These are phyloP conservation scores for Arctium minus DNA, from an alignment of 129 eudicot genomes.

Conservation along the genomic window DNA sequence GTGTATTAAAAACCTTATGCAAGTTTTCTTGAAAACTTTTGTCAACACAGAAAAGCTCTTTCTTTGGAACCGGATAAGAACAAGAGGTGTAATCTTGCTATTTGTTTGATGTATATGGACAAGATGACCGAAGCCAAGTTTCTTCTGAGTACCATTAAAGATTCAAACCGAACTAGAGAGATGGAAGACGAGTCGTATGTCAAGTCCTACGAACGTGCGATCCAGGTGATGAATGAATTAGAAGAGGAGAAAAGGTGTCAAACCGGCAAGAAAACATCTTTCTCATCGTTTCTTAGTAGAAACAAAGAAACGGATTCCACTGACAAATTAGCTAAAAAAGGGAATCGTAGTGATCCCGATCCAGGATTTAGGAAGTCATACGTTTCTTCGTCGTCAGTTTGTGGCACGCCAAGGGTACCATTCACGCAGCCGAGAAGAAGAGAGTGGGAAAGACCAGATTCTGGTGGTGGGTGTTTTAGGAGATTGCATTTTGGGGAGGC, in stretches of 20 bases:
- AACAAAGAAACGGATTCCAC: conserved; percentile 17
- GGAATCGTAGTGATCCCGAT: conserved; percentile 1
- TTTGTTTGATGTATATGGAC: conserved; percentile 75
- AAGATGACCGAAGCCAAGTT: conserved; percentile 69
- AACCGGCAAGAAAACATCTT: conserved; percentile 18
- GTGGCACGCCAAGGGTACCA: conserved; percentile 36
- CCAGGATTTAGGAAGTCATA: conserved; percentile 16
- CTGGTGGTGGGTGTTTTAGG: conserved; percentile 35
- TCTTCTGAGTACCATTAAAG: conserved; percentile 46
- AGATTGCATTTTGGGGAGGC: conserved; percentile 42
- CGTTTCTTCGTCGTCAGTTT: conserved; percentile 28
- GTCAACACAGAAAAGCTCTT: conserved; percentile 63
- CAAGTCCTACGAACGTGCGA: conserved; percentile 81
- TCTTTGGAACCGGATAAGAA: conserved; percentile 78
- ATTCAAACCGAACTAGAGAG: conserved; percentile 29
- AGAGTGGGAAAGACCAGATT: conserved; percentile 20
- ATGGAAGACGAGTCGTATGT: conserved; percentile 59
- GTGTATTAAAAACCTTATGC: neutral
- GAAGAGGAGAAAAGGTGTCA: conserved; percentile 35
- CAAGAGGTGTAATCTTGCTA: conserved; percentile 82
- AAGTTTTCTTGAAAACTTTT: neutral
- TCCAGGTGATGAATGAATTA: conserved; percentile 50
- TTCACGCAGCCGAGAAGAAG: conserved; percentile 54
- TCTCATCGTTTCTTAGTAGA: conserved; percentile 33
- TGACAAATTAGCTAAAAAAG: conserved; percentile 8